Evolutionary conservation across 768 basidiomycete genomes (phyloP), one percentile per base, ranked within the genome.

Genomic region (Trametes cingulata): DNA sequence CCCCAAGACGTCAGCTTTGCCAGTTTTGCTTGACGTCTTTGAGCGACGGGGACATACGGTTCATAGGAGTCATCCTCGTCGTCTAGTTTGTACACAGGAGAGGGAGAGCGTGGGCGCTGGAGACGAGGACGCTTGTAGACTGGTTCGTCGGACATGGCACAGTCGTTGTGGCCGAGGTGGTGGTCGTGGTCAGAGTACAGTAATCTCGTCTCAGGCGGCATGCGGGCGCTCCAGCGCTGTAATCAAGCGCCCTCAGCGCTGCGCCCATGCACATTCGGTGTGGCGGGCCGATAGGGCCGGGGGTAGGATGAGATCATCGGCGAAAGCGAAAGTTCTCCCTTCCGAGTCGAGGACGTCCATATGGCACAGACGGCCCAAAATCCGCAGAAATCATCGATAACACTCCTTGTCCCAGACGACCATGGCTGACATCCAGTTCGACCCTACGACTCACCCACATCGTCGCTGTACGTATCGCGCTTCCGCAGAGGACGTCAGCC

Each of bases 31-130:
- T 90, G 84, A 49, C 92, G 84, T 52, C 94, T 84, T 72, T 97
- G 88, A 15, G 90, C 83, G 35, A 98, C 87, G 12, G 96, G 86
- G 35, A 98, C 75, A 72, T 98, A 98, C 0, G 91, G 90, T 59
- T 89, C 86, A 69, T 94, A 95, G 20, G 79, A 73, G 50, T 85
- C 82, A 55, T 77, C 75, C 24, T 85, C 83, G 27, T 86, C 82
- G 61, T 89, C 86, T 50, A 88, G 77, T 36, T 79, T 82, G 74
- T 85, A 88, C 47, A 63, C 69, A 0, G 88, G 79, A 15, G 88
- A 86, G 0, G 85, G 82, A 46, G 86, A 82, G 61, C 61, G 42
- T 6, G 19, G 42, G 41, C 82, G 84, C 56, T 80, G 78, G 14
- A 76, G 60, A 61, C 80, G 81, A 61, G 81, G 81, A 50, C 73